Percentiles rank a stretch among this genome's conserved stretches.
Evolutionary conservation across 768 basidiomycete species (phyloP).

Genomic region (Asterophora lycoperdoides): DNA sequence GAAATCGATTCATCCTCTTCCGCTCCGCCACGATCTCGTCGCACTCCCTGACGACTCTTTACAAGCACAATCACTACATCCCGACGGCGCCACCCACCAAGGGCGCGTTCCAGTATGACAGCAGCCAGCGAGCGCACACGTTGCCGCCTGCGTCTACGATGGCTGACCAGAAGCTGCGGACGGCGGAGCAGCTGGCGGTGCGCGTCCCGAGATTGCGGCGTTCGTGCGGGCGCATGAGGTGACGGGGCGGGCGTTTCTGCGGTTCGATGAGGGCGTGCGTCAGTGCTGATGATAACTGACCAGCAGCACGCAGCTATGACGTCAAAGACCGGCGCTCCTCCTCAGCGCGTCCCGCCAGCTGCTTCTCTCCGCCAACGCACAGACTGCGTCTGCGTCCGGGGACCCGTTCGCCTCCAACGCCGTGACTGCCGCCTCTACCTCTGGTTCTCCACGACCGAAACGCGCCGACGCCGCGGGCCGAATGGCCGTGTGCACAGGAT

Average conservation of each 20-base stretch:
- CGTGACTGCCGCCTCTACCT: too few species aligned
- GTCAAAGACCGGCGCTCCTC: slow-evolving; percentile 47
- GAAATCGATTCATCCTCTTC: too few species aligned
- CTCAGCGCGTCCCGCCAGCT: slow-evolving; percentile 52
- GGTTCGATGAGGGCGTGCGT: slow-evolving; percentile 57
- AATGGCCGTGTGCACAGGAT: slow-evolving; percentile 26
- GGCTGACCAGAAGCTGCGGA: slow-evolving; percentile 62
- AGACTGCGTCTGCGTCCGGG: too few species aligned
- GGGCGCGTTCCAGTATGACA: too few species aligned
- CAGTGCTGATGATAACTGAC: too few species aligned
- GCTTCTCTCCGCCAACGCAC: slow-evolving; percentile 21
- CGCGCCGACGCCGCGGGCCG: slow-evolving; percentile 2
- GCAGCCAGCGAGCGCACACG: too few species aligned
- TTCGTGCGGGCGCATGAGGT: slow-evolving; percentile 50
- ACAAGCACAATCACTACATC: too few species aligned
- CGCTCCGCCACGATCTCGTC: too few species aligned
- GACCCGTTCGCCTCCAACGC: too few species aligned
- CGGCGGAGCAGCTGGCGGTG: slow-evolving; percentile 46
- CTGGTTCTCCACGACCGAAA: slow-evolving; percentile 12
- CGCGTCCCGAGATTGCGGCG: slow-evolving; percentile 48
- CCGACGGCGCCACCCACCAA: too few species aligned
- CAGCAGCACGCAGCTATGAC: slow-evolving; percentile 40
- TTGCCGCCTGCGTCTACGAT: too few species aligned
- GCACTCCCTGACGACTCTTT: too few species aligned
- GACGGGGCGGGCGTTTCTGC: slow-evolving; percentile 55